Conservation (phyloP, 345 rosid species). For the Moringa oleifera region DNA sequence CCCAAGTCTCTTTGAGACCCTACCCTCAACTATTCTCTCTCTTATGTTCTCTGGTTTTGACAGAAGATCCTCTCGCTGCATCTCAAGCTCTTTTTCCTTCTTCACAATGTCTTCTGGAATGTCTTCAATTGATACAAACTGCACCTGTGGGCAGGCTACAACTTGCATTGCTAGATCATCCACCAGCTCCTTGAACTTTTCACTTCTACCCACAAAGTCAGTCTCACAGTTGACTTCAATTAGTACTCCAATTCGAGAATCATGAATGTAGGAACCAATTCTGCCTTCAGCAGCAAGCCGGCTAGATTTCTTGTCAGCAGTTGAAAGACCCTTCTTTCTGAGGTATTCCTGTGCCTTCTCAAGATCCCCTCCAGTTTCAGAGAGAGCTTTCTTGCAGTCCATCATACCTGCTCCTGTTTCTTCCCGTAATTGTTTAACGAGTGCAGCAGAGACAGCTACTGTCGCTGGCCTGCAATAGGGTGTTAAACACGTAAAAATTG, state of each 20-base stretch:
- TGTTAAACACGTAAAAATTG: not conserved
- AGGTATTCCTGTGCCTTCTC: slow-evolving; percentile 95
- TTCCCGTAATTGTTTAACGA: slow-evolving; percentile 88
- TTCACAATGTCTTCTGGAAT: slow-evolving; percentile 42
- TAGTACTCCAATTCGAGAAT: slow-evolving; percentile 81
- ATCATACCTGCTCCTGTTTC: slow-evolving; percentile 99
- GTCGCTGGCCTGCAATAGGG: slow-evolving; percentile 46
- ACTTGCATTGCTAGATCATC: slow-evolving; percentile 94
- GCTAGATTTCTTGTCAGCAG: slow-evolving; percentile 93
- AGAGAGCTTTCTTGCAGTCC: slow-evolving; percentile 95
- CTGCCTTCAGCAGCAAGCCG: slow-evolving; percentile 96
- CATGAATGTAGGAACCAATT: slow-evolving; percentile 87
- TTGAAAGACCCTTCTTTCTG: slow-evolving; percentile 88
- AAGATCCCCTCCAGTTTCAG: slow-evolving; percentile 86
- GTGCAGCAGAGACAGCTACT: slow-evolving; percentile 61
- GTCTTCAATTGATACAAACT: slow-evolving; percentile 67
- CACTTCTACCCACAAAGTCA: slow-evolving; percentile 90
- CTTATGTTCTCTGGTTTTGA: slow-evolving; percentile 87
- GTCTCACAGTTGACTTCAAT: slow-evolving; percentile 95
- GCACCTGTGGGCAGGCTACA: slow-evolving; percentile 82
- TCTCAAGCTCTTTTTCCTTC: slow-evolving; percentile 82
- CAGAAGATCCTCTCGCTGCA: slow-evolving; percentile 86
- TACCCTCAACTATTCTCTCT: slow-evolving; percentile 85
- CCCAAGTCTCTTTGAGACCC: slow-evolving; percentile 79
- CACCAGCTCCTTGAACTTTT: slow-evolving; percentile 79